Evolutionary conservation across 2,329 filamentous ascomycete species (phyloP).

Genomic region (Pseudogymnoascus sp.): DNA sequence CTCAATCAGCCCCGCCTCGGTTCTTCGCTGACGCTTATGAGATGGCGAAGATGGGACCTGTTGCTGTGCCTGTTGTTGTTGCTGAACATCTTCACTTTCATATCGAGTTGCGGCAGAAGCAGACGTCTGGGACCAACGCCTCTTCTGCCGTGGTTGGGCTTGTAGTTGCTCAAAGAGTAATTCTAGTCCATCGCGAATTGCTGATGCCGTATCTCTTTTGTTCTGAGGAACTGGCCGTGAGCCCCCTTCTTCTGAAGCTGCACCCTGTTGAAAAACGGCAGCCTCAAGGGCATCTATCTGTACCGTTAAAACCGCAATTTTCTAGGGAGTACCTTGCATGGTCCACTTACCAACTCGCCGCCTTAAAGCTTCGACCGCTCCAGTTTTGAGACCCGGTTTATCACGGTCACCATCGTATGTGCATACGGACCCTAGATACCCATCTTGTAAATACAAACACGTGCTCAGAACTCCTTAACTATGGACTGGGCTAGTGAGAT

Average conservation of each 20-base stretch:
- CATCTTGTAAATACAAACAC: neutral
- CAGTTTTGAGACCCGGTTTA: conserved; percentile 21
- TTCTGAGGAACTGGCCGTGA: neutral
- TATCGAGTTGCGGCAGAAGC: conserved; percentile 18
- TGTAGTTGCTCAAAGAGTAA: conserved; percentile 8
- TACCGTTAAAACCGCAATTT: neutral
- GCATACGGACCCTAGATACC: conserved; percentile 11
- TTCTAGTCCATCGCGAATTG: conserved; percentile 1
- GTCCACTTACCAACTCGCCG: conserved; percentile 13
- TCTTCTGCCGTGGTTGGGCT: conserved; percentile 7
- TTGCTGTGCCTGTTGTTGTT: neutral
- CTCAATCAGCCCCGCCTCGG: conserved; percentile 20
- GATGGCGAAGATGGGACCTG: neutral
- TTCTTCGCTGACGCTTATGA: conserved; percentile 14
- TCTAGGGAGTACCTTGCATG: neutral
- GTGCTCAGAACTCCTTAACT: neutral
- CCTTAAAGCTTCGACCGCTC: conserved; percentile 19
- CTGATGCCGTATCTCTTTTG: neutral
- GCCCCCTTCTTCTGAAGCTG: neutral
- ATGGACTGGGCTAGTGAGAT: neutral
- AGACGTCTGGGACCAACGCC: conserved; percentile 14
- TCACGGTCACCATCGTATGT: conserved; percentile 20
- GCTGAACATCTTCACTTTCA: conserved; percentile 18
- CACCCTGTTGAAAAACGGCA: neutral
- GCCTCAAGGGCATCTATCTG: neutral